These are phyloP conservation scores for Quercus dentata DNA, from an alignment of 306 rosid genomes.

Conservation along the genomic window DNA sequence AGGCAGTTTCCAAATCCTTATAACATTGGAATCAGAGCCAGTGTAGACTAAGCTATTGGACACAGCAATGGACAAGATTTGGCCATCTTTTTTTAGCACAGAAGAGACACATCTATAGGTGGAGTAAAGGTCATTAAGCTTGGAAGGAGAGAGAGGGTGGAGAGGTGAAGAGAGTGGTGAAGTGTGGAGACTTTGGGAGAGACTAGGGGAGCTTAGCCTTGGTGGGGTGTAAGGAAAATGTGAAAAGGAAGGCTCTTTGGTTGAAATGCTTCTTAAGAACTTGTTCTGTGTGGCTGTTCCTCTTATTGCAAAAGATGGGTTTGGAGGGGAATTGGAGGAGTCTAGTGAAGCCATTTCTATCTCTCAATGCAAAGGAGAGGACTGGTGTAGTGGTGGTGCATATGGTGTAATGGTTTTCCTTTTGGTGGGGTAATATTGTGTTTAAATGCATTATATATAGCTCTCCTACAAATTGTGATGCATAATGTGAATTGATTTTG, in stretches of 20 bases:
- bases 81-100: conserved; percentile 79
- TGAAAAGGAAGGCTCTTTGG: conserved; percentile 58
- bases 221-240: conserved; percentile 53
- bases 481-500: neutral
- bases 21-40: conserved; percentile 59
- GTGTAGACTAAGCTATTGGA: conserved; percentile 74
- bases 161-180: conserved; percentile 60
- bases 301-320: conserved; percentile 51
- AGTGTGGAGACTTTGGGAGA: conserved; percentile 55
- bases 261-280: conserved; percentile 62
- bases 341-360: conserved; percentile 38
- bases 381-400: neutral
- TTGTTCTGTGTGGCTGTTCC: conserved; percentile 14
- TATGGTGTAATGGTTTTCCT: neutral
- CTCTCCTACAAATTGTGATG: neutral
- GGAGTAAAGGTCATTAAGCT: conserved; percentile 42
- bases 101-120: conserved; percentile 84
- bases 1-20: conserved; percentile 85
- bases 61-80: conserved; percentile 58
- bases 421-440: neutral
- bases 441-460: neutral
- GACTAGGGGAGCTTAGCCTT: conserved; percentile 46
- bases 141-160: conserved; percentile 29
- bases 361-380: neutral
- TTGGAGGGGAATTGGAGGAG: conserved; percentile 50